Evolutionary conservation across 176 grass and related monocot genomes (phyloP).

Genomic region (Bromus sterilis): DNA sequence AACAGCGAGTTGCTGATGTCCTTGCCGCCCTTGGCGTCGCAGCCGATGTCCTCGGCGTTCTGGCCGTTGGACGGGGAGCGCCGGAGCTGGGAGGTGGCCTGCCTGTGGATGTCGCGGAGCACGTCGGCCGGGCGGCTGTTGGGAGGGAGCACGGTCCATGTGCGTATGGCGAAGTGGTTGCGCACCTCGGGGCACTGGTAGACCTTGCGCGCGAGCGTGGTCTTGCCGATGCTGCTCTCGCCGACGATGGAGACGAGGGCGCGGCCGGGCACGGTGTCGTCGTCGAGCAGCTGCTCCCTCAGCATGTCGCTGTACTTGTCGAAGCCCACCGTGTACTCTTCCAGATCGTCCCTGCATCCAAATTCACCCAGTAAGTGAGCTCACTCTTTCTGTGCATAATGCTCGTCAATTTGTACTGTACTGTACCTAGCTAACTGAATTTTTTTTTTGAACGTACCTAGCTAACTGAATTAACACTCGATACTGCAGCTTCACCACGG

Average conservation of each 20-base stretch:
- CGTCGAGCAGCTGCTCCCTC: slow-evolving; percentile 27
- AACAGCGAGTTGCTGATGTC: slow-evolving; percentile 24
- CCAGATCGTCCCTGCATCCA: slow-evolving; percentile 30
- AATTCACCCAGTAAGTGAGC: not conserved
- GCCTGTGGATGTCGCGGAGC: slow-evolving; percentile 23
- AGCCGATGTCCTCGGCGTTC: not conserved
- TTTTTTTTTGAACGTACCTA: no score
- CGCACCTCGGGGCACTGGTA: slow-evolving; percentile 36
- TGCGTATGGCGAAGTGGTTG: slow-evolving; percentile 47
- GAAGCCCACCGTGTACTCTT: slow-evolving; percentile 35
- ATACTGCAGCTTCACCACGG: not conserved
- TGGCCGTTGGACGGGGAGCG: not conserved
- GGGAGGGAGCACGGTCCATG: slow-evolving; percentile 34
- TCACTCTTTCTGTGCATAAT: not conserved
- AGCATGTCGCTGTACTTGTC: slow-evolving; percentile 29
- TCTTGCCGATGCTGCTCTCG: slow-evolving; percentile 40
- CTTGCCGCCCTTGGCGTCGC: not conserved
- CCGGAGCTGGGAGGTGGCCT: slow-evolving; percentile 14
- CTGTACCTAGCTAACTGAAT: not conserved
- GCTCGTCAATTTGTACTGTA: not conserved
- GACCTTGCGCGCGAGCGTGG: slow-evolving; percentile 37
- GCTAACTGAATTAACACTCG: not conserved
- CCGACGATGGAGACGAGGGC: slow-evolving; percentile 44
- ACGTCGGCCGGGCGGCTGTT: slow-evolving; percentile 26
- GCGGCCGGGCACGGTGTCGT: not conserved